Evolutionary conservation across 441 rosid genomes (phyloP).

Genomic region (Populus tomentosa): DNA sequence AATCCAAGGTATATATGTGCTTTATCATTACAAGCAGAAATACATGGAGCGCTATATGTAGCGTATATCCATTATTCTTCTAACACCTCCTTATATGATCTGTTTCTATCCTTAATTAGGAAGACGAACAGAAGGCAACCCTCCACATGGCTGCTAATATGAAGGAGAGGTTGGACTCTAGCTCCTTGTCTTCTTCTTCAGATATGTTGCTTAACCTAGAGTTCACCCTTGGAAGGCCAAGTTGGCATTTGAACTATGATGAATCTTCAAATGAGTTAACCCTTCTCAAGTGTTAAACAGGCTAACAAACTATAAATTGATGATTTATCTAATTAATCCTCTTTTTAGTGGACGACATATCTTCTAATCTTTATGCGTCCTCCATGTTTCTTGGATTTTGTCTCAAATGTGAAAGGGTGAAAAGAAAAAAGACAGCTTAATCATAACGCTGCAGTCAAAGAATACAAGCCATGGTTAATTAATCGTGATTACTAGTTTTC

Average conservation of each 20-base stretch:
- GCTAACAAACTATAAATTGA: slow-evolving; percentile 4
- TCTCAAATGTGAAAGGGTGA: slow-evolving; percentile 13
- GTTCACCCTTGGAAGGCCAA: slow-evolving; percentile 84
- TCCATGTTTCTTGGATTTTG: slow-evolving; percentile 23
- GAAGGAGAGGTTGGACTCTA: slow-evolving; percentile 34
- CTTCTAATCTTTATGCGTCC: slow-evolving; percentile 25
- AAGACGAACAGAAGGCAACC: slow-evolving; percentile 25
- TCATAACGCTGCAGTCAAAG: background rate
- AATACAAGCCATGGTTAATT: background rate
- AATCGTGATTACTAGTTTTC: too few species aligned
- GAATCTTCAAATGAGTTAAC: slow-evolving; percentile 54
- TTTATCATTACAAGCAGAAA: slow-evolving; percentile 8
- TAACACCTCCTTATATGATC: background rate
- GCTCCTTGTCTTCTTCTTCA: slow-evolving; percentile 40
- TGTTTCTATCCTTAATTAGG: slow-evolving; percentile 11
- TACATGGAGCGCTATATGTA: background rate
- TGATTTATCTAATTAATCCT: slow-evolving; percentile 8
- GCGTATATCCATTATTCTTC: too few species aligned
- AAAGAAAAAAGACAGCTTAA: background rate
- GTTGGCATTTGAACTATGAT: slow-evolving; percentile 50
- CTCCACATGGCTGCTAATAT: slow-evolving; percentile 26
- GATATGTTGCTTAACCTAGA: slow-evolving; percentile 61
- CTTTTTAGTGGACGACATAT: slow-evolving; percentile 10
- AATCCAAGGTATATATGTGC: slow-evolving; percentile 25
- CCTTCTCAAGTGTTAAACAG: slow-evolving; percentile 52